Evolutionary conservation across 2,329 filamentous ascomycete genomes (phyloP), one percentile per base, ranked within the genome.

Genomic region (Penicillium polonicum): DNA sequence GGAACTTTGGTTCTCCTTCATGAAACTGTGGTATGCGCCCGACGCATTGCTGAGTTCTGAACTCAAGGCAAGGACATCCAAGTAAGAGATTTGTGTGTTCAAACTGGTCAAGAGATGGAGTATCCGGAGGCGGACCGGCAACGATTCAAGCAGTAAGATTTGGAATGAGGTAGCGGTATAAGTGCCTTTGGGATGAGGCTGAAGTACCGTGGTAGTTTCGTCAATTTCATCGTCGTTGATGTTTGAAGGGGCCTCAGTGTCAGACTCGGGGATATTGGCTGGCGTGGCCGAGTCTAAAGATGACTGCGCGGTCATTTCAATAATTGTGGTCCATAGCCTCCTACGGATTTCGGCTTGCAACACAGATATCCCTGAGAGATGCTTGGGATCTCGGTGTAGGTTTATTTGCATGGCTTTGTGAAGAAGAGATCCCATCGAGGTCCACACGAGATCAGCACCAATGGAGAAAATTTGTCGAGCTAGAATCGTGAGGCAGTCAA

Each of bases 401-500:
- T 42, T 42, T 23, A 42, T 42, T 42, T 42, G 39, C 21, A 42
- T 42, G 6, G 39, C 39, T 23, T 42, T 42, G 39, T 42, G 21
- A 7, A 42, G 6, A 5, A 42, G 19, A 23, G 39, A 15, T 5
- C 19, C 39, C 21, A 42, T 42, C 6, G 39, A 42, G 21, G 39
- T 23, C 39, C 39, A 42, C 6, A 23, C 39, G 7, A 42, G 39
- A 23, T 42, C 39, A 23, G 39, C 39, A 6, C 39, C 39, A 6
- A 42, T 42, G 0, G 39, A 42, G 19, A 23, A 42, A 23, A 42
- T 21, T 21, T 39, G 38, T 1, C 39, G 19, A 42, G 39, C 39
- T 15, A 73, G 55, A 8, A 74, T 55, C 12, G 60, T 43, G 19
- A 74, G 59, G 42, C 70, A 70, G 41, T 70, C 58, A 4, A 68